A percentile compares a stretch with the other conserved stretches of the same genome.
Evolutionary conservation across 345 rosid genomes (phyloP).

Genomic region (Physaria fendleri): DNA sequence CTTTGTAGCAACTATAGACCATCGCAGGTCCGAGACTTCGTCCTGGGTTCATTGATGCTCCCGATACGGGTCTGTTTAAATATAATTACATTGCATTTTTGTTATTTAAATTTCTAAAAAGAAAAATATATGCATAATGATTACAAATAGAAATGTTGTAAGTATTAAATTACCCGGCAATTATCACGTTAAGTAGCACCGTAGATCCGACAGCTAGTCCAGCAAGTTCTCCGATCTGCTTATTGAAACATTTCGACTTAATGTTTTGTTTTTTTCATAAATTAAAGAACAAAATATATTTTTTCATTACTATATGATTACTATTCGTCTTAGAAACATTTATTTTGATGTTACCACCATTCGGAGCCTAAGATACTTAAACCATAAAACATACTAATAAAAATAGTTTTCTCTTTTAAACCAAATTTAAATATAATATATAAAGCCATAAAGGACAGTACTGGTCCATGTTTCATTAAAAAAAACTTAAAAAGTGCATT

Average conservation of each 20-base stretch:
- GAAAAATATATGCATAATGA: neutral
- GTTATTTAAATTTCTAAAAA: neutral
- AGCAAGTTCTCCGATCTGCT: conserved; percentile 90
- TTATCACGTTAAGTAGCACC: conserved; percentile 71
- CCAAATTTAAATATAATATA: neutral
- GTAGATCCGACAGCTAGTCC: conserved; percentile 91
- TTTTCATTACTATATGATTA: too few relatives aligned
- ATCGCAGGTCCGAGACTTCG: conserved; percentile 90
- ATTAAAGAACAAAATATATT: neutral
- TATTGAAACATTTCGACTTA: neutral
- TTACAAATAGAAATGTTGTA: neutral
- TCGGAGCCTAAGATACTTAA: too few relatives aligned
- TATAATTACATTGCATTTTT: neutral
- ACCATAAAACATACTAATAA: neutral
- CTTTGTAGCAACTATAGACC: conserved; percentile 43
- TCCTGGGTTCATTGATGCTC: conserved; percentile 91
- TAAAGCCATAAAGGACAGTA: neutral
- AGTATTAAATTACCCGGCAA: conserved; percentile 57
- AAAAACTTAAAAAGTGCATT: neutral
- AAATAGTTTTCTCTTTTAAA: neutral
- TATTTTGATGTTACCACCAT: too few relatives aligned
- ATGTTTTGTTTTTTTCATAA: conserved; percentile 5
- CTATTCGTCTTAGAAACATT: too few relatives aligned
- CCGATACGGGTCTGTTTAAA: conserved; percentile 53
- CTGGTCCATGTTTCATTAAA: neutral